Evolutionary conservation across 1,284 basidiomycete genomes (phyloP), one percentile per base, ranked within the genome.

Genomic region (Volvariella surrecta): DNA sequence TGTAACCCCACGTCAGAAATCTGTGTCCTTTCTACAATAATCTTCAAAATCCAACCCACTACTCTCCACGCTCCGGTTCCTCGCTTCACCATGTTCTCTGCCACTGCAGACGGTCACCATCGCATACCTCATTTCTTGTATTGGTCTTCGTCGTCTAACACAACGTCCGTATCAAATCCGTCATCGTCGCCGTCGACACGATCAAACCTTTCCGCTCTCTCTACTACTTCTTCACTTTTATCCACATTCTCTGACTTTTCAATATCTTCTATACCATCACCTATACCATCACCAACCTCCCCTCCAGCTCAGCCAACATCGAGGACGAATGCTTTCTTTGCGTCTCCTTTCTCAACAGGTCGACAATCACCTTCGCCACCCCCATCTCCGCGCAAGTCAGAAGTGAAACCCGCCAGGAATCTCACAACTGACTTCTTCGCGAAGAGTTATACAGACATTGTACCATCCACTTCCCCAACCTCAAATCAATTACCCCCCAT

Each of bases 311-410:
- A 53, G 4, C 48, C 57, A 3, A 50, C 52, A 4, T 55, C 61
- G 21, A 70, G 67, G 54, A 69, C 67, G 3, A 55, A 62, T 47
- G 65, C 66, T 11, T 70, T 70, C 55, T 69, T 70, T 48, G 61
- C 64, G 16, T 67, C 67, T 7, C 64, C 71, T 0, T 71, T 69
- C 52, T 54, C 63, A 9, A 53, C 60, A 2, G 45, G 55, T 3
- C 55, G 57, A 1, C 56, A 56, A 10, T 53, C 56, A 7, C 55
- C 60, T 0, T 54, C 58, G 1, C 49, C 54, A 1, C 57, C 50
- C 11, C 53, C 54, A 18, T 45, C 50, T 2, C 51, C 56, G 43
- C 50, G 47, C 32, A 51, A 46, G 13, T 51, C 38, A 47, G 22
- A 15, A 16, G 41, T 22, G 45, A 52, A 20, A 35, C 48, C 56